These are phyloP conservation scores for Calonectria crousiana DNA, from an alignment of 2,329 filamentous ascomycete genomes.

Conservation along the genomic window DNA sequence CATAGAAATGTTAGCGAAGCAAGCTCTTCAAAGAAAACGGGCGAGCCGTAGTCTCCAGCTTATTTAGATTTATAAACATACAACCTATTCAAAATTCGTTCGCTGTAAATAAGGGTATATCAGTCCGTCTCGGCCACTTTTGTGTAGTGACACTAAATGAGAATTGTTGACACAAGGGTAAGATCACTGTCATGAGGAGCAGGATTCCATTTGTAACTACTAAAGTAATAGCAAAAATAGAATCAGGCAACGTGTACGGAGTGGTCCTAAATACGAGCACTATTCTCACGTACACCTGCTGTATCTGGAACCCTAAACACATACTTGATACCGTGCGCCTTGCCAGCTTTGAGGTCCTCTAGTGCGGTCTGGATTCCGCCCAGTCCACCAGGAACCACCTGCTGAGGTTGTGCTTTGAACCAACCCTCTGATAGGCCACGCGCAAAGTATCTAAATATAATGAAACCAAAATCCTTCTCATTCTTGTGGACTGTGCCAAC, in stretches of 20 bases:
- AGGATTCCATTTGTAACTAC: no score
- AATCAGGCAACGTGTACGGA: background rate
- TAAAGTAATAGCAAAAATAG: no score
- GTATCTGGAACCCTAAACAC: background rate
- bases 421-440: background rate
- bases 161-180: no score
- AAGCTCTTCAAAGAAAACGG: background rate
- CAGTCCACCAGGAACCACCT: background rate
- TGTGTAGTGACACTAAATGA: no score
- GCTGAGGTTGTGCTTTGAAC: background rate
- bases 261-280: background rate
- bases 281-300: background rate
- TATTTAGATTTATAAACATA: background rate
- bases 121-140: no score
- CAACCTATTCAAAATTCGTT: no score
- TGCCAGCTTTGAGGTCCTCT: background rate
- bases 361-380: background rate
- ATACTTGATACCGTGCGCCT: background rate
- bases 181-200: no score
- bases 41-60: background rate
- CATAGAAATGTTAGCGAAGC: background rate
- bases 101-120: no score
- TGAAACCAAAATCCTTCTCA: background rate
- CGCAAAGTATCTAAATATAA: background rate
- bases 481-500: background rate